Conservation (phyloP, 164 flowering plant species). For the Chimonanthus salicifolius region DNA sequence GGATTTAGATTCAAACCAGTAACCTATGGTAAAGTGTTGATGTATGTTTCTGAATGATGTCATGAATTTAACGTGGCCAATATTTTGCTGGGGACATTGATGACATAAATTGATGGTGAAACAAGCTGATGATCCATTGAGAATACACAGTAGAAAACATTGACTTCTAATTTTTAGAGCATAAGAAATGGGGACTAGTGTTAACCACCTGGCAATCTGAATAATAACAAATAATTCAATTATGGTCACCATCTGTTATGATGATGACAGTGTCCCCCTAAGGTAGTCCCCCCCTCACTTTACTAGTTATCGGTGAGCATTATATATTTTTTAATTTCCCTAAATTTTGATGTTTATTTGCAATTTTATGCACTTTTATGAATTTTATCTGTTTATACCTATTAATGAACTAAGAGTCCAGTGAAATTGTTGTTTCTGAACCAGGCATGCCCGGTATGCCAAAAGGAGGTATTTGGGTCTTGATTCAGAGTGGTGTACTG, state of each 20-base stretch:
- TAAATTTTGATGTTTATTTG: not conserved
- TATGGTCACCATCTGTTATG: not conserved
- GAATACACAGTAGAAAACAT: not conserved
- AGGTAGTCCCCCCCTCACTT: not conserved
- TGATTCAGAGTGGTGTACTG: slow-evolving; percentile 7
- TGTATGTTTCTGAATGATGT: not conserved
- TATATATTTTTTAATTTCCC: not conserved
- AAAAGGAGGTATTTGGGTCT: slow-evolving; percentile 26
- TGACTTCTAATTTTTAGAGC: not conserved
- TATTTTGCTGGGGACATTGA: too few relatives aligned
- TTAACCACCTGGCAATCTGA: too few relatives aligned
- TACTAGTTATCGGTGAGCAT: not conserved
- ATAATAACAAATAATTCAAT: too few relatives aligned
- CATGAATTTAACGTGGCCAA: not conserved
- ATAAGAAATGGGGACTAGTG: too few relatives aligned
- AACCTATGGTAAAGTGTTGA: not conserved
- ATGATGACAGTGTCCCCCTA: not conserved
- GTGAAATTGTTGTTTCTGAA: not conserved
- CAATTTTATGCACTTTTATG: not conserved
- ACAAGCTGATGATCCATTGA: not conserved
- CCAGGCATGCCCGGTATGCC: slow-evolving; percentile 30
- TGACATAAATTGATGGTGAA: not conserved
- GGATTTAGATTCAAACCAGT: not conserved
- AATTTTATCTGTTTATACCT: not conserved
- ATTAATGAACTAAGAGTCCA: not conserved